Evolutionary conservation across 2,329 filamentous ascomycete species (phyloP), one percentile per base, ranked within the genome.

Genomic region (Didymella exigua): DNA sequence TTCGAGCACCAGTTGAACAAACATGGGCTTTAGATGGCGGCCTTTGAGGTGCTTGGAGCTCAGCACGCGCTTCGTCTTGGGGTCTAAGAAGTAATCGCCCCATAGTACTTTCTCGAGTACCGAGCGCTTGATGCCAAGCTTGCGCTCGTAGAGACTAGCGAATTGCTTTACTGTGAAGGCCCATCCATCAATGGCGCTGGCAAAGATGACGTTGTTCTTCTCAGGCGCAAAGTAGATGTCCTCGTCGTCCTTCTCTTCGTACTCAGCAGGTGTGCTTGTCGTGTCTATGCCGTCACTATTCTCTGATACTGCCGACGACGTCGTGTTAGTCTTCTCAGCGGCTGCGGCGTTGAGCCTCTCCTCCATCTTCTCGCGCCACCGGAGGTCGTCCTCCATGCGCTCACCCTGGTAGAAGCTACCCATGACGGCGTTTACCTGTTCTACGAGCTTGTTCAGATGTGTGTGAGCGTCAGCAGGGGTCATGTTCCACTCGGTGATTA

Each of bases 151-250:
- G 24, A 98, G 79, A 31, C 86, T 86, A 16, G 95, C 93, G 72
- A 99, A 99, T 68, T 99, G 95, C 45, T 92, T 86, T 44, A 96
- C 88, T 0, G 95, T 99, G 69, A 99, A 99, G 2, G 95, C 95
- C 95, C 95, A 99, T n/a, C 95, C 95, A 71, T 99, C 95, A 52
- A 96, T 89, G 56, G 95, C 95, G 73, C 93, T 98, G 79, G 91
- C 92, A 75, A 99, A 99, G 61, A 99, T 98, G 74, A 99, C 95
- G 70, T 99, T 99, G 75, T 97, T 97, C 76, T 93, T 96, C 72
- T 99, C 95, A 0, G 95, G 95, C 0, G 95, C 91, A 76, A 99
- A 99, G 75, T 99, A 99, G 23, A 99, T 87, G 73, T 97, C 93
- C 73, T 98, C 93, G 69, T 99, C 95, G 68, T 97, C 93, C 65